Base-by-base conservation (phyloP, 495 filamentous ascomycete species). In the Penicillium bovifimosum region DNA sequence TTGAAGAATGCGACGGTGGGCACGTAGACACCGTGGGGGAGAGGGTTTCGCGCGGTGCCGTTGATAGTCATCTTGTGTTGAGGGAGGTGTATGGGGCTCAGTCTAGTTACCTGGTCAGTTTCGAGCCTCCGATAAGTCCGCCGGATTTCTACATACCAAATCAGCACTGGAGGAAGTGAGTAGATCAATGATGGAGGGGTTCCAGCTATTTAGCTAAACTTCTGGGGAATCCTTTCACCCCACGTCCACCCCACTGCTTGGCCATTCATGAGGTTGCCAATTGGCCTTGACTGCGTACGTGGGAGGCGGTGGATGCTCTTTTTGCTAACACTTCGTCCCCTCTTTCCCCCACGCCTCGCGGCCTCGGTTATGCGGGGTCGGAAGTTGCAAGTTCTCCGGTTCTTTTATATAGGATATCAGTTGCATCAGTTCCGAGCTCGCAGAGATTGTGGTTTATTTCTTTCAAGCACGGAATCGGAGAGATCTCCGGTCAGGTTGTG, bases 1-100 rank as follows among this genome's bases (percentile, higher is more conserved):
- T 76, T 68, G 71, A 87, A 87, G 73, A 87, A 87, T 59, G 84
- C 81, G 34, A 86, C 74, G 39, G 84, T 87, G 33, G 85, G 85
- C 42, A 86, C 83, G 64, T 87, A 87, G 52, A 87, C 69, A 48
- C 85, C 85, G 14, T 71, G 71, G 6, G 55, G 45, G 52, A 75
- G 67, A 42, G 66, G 58, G 32, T 67, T 66, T 5, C 47, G 53
- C 24, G 56, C 56, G 42, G 56, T 56, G 13, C 58, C 58, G 62
- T 56, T 63, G 44, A 49, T 46, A 16, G 65, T 56, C 65, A 68
- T 66, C 24, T 63, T 59, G 45, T 24, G 3, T 41, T 9, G 39
- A n/a, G 14, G 14, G 11, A 9, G 24, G 17, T 3, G 32, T 31
- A 5, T 33, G 27, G 24, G n/a, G 26, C 5, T 17, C 9, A 29